These are phyloP conservation scores for Uronychia setigera DNA, from an alignment of 73 alveolate genomes.

Conservation along the genomic window DNA sequence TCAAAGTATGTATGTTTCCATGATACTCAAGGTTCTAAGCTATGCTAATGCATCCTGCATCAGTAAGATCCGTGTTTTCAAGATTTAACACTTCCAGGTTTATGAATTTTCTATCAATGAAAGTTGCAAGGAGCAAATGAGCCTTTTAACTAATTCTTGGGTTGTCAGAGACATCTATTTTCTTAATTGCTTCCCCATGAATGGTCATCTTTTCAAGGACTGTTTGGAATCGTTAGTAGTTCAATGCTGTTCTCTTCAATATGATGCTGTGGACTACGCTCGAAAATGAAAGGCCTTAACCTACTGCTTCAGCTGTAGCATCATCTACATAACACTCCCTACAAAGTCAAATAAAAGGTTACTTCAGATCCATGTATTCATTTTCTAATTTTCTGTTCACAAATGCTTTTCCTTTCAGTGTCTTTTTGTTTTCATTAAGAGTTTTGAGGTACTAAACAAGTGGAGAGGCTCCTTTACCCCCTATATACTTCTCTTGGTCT, in stretches of 20 bases:
- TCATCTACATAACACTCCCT: background rate
- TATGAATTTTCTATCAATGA: background rate
- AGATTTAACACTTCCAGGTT: slow-evolving; percentile 12
- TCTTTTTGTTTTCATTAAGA: background rate
- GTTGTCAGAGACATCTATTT: background rate
- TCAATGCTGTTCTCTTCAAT: background rate
- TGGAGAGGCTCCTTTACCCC: background rate
- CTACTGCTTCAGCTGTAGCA: background rate
- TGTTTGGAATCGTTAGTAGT: background rate
- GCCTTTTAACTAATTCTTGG: background rate
- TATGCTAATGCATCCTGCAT: slow-evolving; percentile 16
- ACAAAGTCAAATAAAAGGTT: too few relatives aligned
- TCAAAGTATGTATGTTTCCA: slow-evolving; percentile 8
- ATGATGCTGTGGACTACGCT: background rate
- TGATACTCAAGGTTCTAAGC: slow-evolving; percentile 25
- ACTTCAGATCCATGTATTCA: background rate
- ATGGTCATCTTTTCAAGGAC: background rate
- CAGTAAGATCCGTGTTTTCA: slow-evolving; percentile 50
- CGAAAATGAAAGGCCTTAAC: background rate
- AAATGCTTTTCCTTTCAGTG: background rate
- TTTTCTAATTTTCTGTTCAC: background rate
- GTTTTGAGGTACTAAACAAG: background rate
- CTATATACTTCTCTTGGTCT: background rate
- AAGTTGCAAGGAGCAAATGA: background rate
- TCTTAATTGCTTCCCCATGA: background rate